Conservation (phyloP, 139 green algal species). For the Chlamydomonas schloesseri region DNA sequence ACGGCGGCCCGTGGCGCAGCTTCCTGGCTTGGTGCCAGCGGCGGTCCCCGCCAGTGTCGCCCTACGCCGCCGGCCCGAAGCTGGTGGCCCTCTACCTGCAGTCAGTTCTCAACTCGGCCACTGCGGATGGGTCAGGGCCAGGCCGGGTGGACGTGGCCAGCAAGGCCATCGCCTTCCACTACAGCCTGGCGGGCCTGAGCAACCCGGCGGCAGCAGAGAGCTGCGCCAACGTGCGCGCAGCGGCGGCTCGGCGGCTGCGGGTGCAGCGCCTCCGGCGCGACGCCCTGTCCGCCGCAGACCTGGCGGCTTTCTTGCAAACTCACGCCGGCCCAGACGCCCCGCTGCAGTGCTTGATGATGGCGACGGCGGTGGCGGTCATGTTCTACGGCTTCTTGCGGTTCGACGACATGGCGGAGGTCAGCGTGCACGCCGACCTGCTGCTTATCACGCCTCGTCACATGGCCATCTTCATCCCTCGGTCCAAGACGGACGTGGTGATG, state of each 20-base stretch:
- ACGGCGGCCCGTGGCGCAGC: not conserved
- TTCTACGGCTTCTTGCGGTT: constrained; percentile 6
- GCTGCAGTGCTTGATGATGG: not conserved
- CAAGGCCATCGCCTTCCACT: not conserved
- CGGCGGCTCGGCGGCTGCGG: not conserved
- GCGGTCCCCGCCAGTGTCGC: too few relatives aligned
- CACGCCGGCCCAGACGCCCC: not conserved
- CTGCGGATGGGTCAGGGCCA: not conserved
- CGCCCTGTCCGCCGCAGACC: not conserved
- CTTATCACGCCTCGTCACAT: not conserved
- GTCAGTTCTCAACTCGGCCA: not conserved
- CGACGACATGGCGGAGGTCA: not conserved
- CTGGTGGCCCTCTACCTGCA: not conserved
- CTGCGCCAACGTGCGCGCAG: not conserved
- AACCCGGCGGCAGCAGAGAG: not conserved
- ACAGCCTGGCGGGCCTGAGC: not conserved
- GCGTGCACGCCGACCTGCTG: constrained; percentile 6
- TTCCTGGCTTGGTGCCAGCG: not conserved
- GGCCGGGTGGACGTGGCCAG: not conserved
- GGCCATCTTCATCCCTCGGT: constrained; percentile 7
- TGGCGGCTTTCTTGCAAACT: not conserved
- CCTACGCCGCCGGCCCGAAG: not conserved
- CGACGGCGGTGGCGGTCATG: not conserved
- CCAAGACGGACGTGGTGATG: constrained; percentile 9
- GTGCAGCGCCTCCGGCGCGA: not conserved